A percentile compares a stretch with the other conserved stretches of the same genome.
These are phyloP conservation scores for Chlorella sp. DNA, from an alignment of 139 green algal species.

Conservation along the genomic window DNA sequence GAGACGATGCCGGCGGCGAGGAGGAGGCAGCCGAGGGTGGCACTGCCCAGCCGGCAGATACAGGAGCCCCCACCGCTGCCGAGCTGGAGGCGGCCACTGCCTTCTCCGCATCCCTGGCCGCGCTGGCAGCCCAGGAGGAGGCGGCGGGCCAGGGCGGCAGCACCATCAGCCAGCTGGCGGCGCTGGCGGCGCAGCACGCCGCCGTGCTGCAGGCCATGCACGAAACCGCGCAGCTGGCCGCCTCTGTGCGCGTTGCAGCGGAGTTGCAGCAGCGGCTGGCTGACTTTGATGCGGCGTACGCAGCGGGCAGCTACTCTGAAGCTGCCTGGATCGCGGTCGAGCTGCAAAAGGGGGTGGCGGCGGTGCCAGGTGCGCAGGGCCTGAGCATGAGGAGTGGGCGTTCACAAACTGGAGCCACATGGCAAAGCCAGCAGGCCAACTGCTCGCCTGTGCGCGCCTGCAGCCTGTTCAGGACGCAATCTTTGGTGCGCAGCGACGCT, in stretches of 20 bases:
- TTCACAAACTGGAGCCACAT: too few species aligned
- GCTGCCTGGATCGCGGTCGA: conserved; percentile 29
- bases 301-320: conserved; percentile 17
- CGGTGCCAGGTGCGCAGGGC: neutral
- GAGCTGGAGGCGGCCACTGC: neutral
- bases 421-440: too few species aligned
- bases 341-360: conserved; percentile 33
- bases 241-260: conserved; percentile 12
- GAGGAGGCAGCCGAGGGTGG: neutral
- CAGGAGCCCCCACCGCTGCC: neutral
- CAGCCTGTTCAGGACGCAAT: too few species aligned
- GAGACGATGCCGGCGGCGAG: neutral
- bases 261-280: conserved; percentile 51
- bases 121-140: conserved; percentile 4
- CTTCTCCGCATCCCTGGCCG: conserved; percentile 4
- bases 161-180: conserved; percentile 9
- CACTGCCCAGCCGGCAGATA: neutral
- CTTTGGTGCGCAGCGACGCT: too few species aligned
- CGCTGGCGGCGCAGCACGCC: conserved; percentile 36
- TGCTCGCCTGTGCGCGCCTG: too few species aligned
- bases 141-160: neutral
- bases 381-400: too few species aligned
- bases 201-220: conserved; percentile 26
- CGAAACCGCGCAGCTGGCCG: conserved; percentile 3
- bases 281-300: conserved; percentile 42